Conservation (phyloP, 495 filamentous ascomycete genomes). For the Talaromyces ruber region DNA sequence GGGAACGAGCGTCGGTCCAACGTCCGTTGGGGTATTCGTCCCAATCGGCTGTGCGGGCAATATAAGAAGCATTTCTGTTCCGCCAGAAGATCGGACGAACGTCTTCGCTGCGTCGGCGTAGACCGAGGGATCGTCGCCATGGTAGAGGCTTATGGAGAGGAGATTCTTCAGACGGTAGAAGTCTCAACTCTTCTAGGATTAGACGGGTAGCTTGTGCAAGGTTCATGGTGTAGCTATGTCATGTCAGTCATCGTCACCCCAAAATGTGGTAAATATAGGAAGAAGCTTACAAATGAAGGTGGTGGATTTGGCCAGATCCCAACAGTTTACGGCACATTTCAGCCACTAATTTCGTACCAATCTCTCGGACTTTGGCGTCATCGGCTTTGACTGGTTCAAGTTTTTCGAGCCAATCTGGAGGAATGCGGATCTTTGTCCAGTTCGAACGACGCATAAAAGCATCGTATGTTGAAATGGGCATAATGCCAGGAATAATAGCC, state of each 20-base stretch:
- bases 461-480: constrained; percentile 95
- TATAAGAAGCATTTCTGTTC: constrained; percentile 91
- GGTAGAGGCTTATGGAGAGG: constrained; percentile 79
- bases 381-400: constrained; percentile 95
- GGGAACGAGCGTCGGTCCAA: constrained; percentile 96
- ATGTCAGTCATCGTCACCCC: not conserved
- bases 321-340: constrained; percentile 84
- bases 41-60: constrained; percentile 94
- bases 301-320: constrained; percentile 62
- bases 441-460: constrained; percentile 82
- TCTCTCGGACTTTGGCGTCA: constrained; percentile 82
- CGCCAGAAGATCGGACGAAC: constrained; percentile 99
- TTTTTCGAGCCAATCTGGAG: constrained; percentile 67
- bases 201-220: constrained; percentile 88
- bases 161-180: constrained; percentile 65
- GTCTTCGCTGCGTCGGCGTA: constrained; percentile 84
- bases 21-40: constrained; percentile 98
- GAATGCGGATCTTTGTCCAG: constrained; percentile 79
- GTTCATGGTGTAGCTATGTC: constrained; percentile 89
- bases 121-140: constrained; percentile 87
- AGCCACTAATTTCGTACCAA: constrained; percentile 83
- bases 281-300: constrained; percentile 73
- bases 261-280: not conserved
- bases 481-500: constrained; percentile 95
- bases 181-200: constrained; percentile 80